Percentiles rank a stretch among this genome's conserved stretches.
phyloP scores from a whole-genome alignment of 768 basidiomycete species.

The Hydnum rufescens region DNA sequence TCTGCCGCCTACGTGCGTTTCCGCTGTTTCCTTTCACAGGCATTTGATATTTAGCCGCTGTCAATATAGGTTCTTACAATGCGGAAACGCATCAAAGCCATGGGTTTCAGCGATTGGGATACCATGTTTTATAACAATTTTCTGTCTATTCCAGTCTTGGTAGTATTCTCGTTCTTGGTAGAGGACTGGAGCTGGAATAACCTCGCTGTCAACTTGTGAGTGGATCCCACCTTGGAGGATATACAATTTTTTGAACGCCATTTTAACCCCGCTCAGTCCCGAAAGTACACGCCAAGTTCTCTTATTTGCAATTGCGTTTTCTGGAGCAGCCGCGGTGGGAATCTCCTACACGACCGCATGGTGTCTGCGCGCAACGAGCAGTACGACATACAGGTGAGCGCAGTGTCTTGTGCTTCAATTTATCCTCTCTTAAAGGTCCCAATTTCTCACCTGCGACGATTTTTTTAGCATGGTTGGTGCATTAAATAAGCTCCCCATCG shows the following conservation, averaged over 20 bases:
- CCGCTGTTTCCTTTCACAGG: background rate
- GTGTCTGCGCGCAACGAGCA: conserved; percentile 90
- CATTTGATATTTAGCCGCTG: background rate
- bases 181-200: conserved; percentile 82
- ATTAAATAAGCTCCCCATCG: conserved; percentile 92
- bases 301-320: conserved; percentile 78
- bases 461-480: conserved; percentile 78
- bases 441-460: background rate
- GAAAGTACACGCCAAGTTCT: conserved; percentile 56
- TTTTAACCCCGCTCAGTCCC: conserved; percentile 36
- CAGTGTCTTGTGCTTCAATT: too few species aligned
- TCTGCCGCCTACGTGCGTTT: conserved; percentile 73
- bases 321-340: conserved; percentile 92
- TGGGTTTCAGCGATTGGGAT: conserved; percentile 95
- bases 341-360: conserved; percentile 98
- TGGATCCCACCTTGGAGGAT: conserved; percentile 7
- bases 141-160: conserved; percentile 78
- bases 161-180: conserved; percentile 56
- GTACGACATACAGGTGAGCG: conserved; percentile 84
- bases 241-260: background rate
- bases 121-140: conserved; percentile 99
- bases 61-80: conserved; percentile 63
- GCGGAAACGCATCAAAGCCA: conserved; percentile 89
- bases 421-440: background rate
- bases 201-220: conserved; percentile 75